Conservation (phyloP, 139 green algal species). For the Haematococcus lacustris region DNA sequence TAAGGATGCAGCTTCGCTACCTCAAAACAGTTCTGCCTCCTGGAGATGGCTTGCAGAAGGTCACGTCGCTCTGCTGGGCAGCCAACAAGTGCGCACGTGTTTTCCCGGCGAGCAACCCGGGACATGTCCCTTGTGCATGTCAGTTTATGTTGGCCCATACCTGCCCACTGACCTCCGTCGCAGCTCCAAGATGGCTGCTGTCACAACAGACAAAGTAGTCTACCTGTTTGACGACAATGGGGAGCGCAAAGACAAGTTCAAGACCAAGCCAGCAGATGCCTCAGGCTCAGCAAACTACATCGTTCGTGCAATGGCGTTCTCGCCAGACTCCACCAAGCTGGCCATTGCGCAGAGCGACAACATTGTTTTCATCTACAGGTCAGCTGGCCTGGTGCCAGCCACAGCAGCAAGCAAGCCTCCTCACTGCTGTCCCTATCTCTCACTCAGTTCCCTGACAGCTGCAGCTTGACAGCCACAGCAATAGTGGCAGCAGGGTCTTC, state of each 20-base stretch:
- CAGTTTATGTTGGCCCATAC: not conserved
- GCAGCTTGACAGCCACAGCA: too few species aligned
- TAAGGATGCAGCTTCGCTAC: slow-evolving; percentile 54
- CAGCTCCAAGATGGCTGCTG: slow-evolving; percentile 65
- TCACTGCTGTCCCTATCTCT: too few species aligned
- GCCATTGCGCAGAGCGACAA: slow-evolving; percentile 80
- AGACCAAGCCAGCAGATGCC: slow-evolving; percentile 50
- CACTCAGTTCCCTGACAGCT: too few species aligned
- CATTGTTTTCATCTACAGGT: slow-evolving; percentile 85
- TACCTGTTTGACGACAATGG: slow-evolving; percentile 79
- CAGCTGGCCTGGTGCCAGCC: too few species aligned
- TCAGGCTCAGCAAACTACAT: slow-evolving; percentile 35
- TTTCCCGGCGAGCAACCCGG: not conserved
- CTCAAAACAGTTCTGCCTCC: slow-evolving; percentile 50
- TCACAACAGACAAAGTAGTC: slow-evolving; percentile 65
- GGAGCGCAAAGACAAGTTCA: slow-evolving; percentile 77
- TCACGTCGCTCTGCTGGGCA: slow-evolving; percentile 60
- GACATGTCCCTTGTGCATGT: not conserved
- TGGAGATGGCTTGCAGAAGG: slow-evolving; percentile 44
- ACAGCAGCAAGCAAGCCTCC: too few species aligned
- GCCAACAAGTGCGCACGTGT: slow-evolving; percentile 52
- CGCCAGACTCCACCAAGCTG: slow-evolving; percentile 70
- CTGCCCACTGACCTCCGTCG: not conserved
- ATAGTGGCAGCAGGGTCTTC: too few species aligned
- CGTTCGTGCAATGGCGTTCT: slow-evolving; percentile 72